Base-by-base conservation (phyloP, 106 monocot genomes). In the Chionographis japonica region DNA sequence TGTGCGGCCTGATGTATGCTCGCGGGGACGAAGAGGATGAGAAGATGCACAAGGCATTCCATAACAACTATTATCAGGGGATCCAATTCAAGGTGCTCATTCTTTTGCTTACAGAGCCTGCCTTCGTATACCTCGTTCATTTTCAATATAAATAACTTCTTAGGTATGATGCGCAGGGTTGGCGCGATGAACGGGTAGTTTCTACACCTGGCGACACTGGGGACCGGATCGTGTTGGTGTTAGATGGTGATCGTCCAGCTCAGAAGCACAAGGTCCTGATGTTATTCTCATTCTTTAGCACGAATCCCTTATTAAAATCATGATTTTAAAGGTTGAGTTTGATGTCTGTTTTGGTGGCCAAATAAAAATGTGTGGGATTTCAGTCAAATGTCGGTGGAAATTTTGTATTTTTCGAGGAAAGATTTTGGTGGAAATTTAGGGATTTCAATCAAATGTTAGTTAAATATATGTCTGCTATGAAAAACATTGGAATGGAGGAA, bases 21-120 rank as follows among this genome's bases (percentile, higher is more conserved):
- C 74, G 77, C 9, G 94, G 94, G 12, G 86, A 91, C 8, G 81
- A 85, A 36, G 81, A 42, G 12, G 95, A 95, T 54, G 95, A 95
- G 75, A 81, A 91, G 59, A 42, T 81, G 60, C 95, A 95, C 67
- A 83, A 81, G 49, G 36, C 43, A 11, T 91, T 80, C 60, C 95
- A 95, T 69, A 83, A 77, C 66, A 79, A 81, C 37, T 88, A 86
- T 42, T 50, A 67, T n/a, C 80, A 77, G 40, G 95, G 95, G 14
- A 75, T 91, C 54, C 78, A 67, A 49, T 88, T 95, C 65, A 91
- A 88, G 91, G 95, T 73, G 46, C 38, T 54, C 35, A 37, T 54
- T 56, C 12, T 46, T 58, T 43, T 38, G 37, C 12, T 17, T 15
- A n/a, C 70, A 5, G 42, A 56, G 15, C 14, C 20, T 46, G 8